Conservation (phyloP, 768 basidiomycete species). For the Leucocoprinus sp. region DNA sequence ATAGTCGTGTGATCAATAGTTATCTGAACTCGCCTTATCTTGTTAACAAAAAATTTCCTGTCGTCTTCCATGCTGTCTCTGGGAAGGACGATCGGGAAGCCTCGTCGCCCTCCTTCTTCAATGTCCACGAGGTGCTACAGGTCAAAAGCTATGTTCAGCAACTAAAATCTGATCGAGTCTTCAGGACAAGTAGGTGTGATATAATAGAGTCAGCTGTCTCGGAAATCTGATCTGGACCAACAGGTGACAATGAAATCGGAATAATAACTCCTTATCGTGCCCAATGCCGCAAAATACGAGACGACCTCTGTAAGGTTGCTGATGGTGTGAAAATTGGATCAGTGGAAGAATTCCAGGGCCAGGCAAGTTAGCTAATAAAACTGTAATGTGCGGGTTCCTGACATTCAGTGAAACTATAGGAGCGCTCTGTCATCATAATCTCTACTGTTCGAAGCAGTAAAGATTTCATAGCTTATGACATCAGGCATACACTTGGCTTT, state of each 20-base stretch:
- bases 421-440: constrained; percentile 48
- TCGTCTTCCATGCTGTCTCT: constrained; percentile 51
- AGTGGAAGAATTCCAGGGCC: constrained; percentile 62
- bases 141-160: constrained; percentile 42
- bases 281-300: constrained; percentile 43
- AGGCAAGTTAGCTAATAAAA: constrained; percentile 27
- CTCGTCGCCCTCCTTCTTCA: constrained; percentile 66
- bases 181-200: constrained; percentile 33
- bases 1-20: constrained; percentile 29
- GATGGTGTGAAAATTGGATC: constrained; percentile 51
- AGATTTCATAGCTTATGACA: constrained; percentile 44
- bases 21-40: constrained; percentile 34
- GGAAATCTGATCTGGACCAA: not conserved
- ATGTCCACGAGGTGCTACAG: constrained; percentile 47
- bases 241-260: constrained; percentile 48
- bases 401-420: constrained; percentile 23
- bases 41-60: constrained; percentile 41
- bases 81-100: constrained; percentile 63
- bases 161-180: constrained; percentile 25
- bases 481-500: constrained; percentile 50
- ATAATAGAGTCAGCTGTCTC: not conserved
- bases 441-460: constrained; percentile 51
- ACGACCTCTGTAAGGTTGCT: constrained; percentile 23
- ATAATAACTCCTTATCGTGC: constrained; percentile 58
- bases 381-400: constrained; percentile 17